Evolutionary conservation across 225 moss, liverwort and hornwort genomes (phyloP), one percentile per base, ranked within the genome.

Genomic region (Asterella californica): DNA sequence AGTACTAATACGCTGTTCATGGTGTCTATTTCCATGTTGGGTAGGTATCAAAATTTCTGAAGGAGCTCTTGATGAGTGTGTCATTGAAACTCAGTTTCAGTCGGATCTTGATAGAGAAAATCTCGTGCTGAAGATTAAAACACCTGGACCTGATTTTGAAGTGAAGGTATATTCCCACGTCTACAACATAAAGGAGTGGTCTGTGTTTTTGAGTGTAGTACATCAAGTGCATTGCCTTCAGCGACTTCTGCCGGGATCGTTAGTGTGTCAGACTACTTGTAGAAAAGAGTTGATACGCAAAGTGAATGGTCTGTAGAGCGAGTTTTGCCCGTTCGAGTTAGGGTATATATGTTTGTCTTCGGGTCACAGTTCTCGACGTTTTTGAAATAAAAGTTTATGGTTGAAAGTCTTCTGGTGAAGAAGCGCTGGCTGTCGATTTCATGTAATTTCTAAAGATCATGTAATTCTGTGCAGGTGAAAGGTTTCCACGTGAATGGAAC

Each of bases 111-210:
- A 85, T 11, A 82, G 83, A 54, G 96, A 96, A 65, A 89, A 92
- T 73, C 81, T 94, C 62, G 76, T 84, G 25, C 73, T 96, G 61
- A 86, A 89, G 18, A 86, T 96, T 77, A 85, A 96, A 48, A 83
- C 81, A 32, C 88, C 90, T 24, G 96, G 96, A 24, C 96, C 96
- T 24, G 90, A 96, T 78, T 94, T 91, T 53, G 81, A 96, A 88
- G 94, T 90, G 24, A 88, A 92, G 94, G 96, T 96, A 79, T 74
- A 5, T 68, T 38, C 21, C 36, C 15, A 29, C 14, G 15, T 30
- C 15, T 29, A n/a, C n/a, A n/a, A 15, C 10, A 65, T 6, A 63
- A 2, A 42, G 42, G 3, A 2, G 42, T 42, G 42, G 42, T 42
- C 4, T 42, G 42, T 42, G 42, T n/a, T 42, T 3, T 7, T 42